phyloP scores from a whole-genome alignment of 768 basidiomycete genomes.

The Leucocoprinus sp. region DNA sequence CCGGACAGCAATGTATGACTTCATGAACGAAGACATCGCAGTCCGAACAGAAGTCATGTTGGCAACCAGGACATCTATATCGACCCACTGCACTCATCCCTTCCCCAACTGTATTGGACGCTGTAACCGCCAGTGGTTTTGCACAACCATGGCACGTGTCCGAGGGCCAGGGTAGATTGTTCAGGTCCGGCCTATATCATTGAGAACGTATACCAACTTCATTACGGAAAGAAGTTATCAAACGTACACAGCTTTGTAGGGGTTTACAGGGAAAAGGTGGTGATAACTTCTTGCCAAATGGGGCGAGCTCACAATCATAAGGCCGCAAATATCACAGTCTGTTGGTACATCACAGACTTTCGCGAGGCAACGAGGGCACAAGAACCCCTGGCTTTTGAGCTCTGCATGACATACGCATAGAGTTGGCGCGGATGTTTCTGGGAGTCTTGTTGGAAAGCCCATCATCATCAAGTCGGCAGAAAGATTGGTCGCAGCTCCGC shows the following conservation, averaged over 20 bases:
- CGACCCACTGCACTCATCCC: conserved; percentile 81
- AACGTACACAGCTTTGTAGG: conserved; percentile 75
- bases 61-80: conserved; percentile 85
- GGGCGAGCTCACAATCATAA: conserved; percentile 97
- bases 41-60: conserved; percentile 84
- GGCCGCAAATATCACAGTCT: conserved; percentile 92
- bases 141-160: conserved; percentile 75
- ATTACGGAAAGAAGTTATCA: conserved; percentile 1
- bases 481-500: conserved; percentile 41
- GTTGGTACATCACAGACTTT: conserved; percentile 98
- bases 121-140: conserved; percentile 48
- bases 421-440: conserved; percentile 72
- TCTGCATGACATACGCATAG: conserved; percentile 93
- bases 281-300: conserved; percentile 95
- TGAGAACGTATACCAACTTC: conserved; percentile 3
- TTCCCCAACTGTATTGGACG: conserved; percentile 34
- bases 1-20: conserved; percentile 91
- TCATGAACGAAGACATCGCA: conserved; percentile 97
- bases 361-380: conserved; percentile 88
- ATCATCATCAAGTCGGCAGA: conserved; percentile 96
- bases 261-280: conserved; percentile 90
- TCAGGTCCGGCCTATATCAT: conserved; percentile 32
- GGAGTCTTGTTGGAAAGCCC: conserved; percentile 93
- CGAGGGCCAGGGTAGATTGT: conserved; percentile 23
- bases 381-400: conserved; percentile 86